phyloP scores from a whole-genome alignment of 1,139 yeast species.

The Pneumocystis carinii region DNA sequence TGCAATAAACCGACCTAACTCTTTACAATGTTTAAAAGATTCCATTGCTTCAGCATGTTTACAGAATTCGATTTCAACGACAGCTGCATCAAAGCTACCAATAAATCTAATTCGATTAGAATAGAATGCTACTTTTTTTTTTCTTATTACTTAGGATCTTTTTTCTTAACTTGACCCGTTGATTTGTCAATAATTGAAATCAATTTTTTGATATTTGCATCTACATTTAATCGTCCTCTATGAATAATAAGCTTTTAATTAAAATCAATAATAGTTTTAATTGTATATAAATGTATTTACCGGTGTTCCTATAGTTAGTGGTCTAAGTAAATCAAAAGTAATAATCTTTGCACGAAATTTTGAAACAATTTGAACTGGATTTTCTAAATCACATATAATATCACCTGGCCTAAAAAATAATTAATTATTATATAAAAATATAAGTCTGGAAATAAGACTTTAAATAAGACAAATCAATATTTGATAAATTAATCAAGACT shows the following conservation, averaged over 20 bases:
- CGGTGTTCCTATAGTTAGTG: slow-evolving; percentile 46
- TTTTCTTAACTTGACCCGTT: slow-evolving; percentile 32
- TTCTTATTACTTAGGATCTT: slow-evolving; percentile 37
- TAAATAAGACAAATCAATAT: slow-evolving; percentile 36
- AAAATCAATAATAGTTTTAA: not conserved
- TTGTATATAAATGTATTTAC: not conserved
- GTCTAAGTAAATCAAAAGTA: slow-evolving; percentile 56
- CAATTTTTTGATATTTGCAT: slow-evolving; percentile 53
- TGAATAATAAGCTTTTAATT: slow-evolving; percentile 59
- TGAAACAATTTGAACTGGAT: slow-evolving; percentile 35
- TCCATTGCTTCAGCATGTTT: slow-evolving; percentile 47
- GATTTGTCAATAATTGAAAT: slow-evolving; percentile 35
- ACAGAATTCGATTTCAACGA: slow-evolving; percentile 49
- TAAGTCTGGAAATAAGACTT: not conserved
- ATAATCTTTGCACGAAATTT: slow-evolving; percentile 43
- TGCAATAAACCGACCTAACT: slow-evolving; percentile 66
- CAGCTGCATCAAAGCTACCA: slow-evolving; percentile 41
- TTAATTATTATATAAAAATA: not conserved
- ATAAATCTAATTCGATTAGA: slow-evolving; percentile 1
- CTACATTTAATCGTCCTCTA: slow-evolving; percentile 64
- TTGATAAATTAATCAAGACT: slow-evolving; percentile 43
- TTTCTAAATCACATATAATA: slow-evolving; percentile 40
- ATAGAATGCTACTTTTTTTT: slow-evolving; percentile 12
- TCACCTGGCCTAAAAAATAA: slow-evolving; percentile 46
- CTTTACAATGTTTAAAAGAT: slow-evolving; percentile 41